phyloP scores from a whole-genome alignment of 441 rosid species.

The Pelargonium hybrid region DNA sequence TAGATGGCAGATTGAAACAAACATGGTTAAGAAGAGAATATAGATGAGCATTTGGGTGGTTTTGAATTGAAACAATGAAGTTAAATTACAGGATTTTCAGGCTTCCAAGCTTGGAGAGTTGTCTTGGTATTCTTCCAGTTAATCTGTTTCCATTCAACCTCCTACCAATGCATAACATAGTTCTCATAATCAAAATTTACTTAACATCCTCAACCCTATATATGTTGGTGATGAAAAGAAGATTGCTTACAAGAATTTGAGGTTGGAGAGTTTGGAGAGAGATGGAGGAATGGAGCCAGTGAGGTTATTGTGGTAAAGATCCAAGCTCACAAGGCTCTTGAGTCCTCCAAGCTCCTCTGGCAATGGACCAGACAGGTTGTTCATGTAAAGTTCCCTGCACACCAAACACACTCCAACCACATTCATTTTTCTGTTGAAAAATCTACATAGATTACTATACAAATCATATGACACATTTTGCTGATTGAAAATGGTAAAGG shows the following conservation, averaged over 20 bases:
- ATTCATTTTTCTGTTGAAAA: background rate
- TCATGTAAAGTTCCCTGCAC: slow-evolving; percentile 53
- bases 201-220: background rate
- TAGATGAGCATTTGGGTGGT: background rate
- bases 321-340: slow-evolving; percentile 54
- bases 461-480: background rate
- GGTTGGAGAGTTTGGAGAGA: slow-evolving; percentile 45
- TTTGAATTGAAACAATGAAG: background rate
- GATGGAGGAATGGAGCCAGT: slow-evolving; percentile 51
- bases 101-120: slow-evolving; percentile 44
- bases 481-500: background rate
- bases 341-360: slow-evolving; percentile 49
- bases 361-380: slow-evolving; percentile 39
- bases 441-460: background rate
- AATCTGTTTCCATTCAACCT: slow-evolving; percentile 50
- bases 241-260: slow-evolving; percentile 45
- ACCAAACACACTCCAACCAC: slow-evolving; percentile 12
- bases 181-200: background rate
- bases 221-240: background rate
- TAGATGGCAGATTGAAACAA: background rate
- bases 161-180: slow-evolving; percentile 25
- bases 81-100: slow-evolving; percentile 46
- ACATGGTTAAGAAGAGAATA: background rate
- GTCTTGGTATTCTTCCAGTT: slow-evolving; percentile 53
- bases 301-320: slow-evolving; percentile 51